phyloP scores from a whole-genome alignment of 148 eudicot genomes.

The Rhododendron molle region DNA sequence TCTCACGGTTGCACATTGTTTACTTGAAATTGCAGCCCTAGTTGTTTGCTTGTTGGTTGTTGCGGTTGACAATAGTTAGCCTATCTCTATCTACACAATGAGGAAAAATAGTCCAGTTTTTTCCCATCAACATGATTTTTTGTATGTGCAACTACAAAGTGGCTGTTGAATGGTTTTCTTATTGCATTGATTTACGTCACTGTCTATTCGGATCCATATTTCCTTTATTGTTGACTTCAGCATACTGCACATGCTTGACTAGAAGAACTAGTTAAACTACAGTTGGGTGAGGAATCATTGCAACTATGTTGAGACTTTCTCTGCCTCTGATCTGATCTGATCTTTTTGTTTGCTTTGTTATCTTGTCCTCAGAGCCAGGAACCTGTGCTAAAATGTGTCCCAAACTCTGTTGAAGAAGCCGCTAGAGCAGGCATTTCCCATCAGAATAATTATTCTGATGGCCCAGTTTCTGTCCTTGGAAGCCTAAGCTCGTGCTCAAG shows the following conservation, averaged over 20 bases:
- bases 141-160: neutral
- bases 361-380: slow-evolving; percentile 10
- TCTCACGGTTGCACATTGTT: neutral
- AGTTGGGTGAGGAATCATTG: neutral
- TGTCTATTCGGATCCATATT: neutral
- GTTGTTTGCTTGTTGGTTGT: neutral
- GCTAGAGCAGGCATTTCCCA: neutral
- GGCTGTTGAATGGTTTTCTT: neutral
- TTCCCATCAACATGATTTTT: neutral
- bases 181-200: neutral
- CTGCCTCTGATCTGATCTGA: neutral
- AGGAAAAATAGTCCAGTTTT: neutral
- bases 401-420: neutral
- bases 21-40: neutral
- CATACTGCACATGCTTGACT: neutral
- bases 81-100: neutral
- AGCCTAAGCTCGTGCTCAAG: slow-evolving; percentile 19
- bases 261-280: neutral
- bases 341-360: neutral
- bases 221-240: neutral
- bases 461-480: slow-evolving; percentile 37
- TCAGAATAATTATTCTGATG: neutral
- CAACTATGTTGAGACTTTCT: neutral
- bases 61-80: neutral
- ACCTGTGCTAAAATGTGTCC: slow-evolving; percentile 9